Percentiles rank a stretch among this genome's conserved stretches.
These are phyloP conservation scores for Claviceps fusiformis DNA, from an alignment of 2,329 filamentous ascomycete genomes.

Conservation along the genomic window DNA sequence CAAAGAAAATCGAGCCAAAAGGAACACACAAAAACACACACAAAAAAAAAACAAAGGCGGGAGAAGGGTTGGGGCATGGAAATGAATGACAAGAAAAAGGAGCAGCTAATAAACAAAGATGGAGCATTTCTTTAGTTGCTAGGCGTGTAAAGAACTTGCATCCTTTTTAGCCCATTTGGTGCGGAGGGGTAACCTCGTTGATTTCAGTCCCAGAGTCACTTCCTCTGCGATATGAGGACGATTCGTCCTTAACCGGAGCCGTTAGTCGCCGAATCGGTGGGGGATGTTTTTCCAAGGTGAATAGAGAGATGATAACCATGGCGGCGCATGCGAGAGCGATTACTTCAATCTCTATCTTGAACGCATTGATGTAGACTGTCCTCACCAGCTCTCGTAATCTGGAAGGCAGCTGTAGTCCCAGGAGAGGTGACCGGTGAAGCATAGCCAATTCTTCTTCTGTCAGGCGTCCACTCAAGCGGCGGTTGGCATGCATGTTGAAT, in stretches of 20 bases:
- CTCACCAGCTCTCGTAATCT: constrained; percentile 22
- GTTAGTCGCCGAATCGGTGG: constrained; percentile 20
- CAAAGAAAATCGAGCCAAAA: not conserved
- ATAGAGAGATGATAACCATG: constrained; percentile 30
- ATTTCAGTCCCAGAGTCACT: constrained; percentile 26
- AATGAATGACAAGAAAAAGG: not conserved
- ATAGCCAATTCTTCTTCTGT: constrained; percentile 24
- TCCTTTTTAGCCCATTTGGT: constrained; percentile 6
- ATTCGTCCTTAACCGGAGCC: constrained; percentile 16
- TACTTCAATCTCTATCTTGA: constrained; percentile 31
- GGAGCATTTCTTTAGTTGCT: not conserved
- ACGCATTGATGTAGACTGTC: constrained; percentile 31
- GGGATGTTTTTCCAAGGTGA: constrained; percentile 30
- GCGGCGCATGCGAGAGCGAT: constrained; percentile 30
- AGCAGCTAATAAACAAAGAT: not conserved
- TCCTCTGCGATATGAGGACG: constrained; percentile 16
- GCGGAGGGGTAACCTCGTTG: constrained; percentile 15
- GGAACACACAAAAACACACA: no score
- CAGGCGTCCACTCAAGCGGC: constrained; percentile 22
- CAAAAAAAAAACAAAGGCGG: not conserved
- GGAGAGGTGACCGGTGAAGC: constrained; percentile 31
- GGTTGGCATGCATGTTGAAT: constrained; percentile 33
- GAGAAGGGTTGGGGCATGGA: not conserved
- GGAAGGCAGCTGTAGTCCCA: constrained; percentile 20
- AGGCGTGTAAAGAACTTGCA: not conserved